Percentiles rank a stretch among this genome's conserved stretches.
These are phyloP conservation scores for Termitomyces sp. DNA, from an alignment of 768 basidiomycete species.

Conservation along the genomic window DNA sequence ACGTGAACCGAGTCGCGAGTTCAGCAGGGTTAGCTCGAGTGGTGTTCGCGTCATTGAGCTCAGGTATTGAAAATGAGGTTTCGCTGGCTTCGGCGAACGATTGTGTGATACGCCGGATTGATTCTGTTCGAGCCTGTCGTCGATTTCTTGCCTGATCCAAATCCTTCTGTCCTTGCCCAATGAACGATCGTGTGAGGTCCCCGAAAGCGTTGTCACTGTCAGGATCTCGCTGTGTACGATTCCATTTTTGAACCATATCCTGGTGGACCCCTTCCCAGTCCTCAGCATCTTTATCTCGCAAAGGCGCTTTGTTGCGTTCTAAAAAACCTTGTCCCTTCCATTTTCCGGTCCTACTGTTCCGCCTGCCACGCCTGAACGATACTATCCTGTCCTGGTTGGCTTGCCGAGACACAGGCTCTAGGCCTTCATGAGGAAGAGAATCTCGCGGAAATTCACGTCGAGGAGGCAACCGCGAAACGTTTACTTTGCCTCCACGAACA, in stretches of 20 bases:
- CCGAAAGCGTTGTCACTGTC: background rate
- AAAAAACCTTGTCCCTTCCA: background rate
- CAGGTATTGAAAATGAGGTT: background rate
- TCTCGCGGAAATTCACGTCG: slow-evolving; percentile 12
- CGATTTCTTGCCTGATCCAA: background rate
- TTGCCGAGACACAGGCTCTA: background rate
- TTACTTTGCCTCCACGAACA: background rate
- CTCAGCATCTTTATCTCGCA: background rate
- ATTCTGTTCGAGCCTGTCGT: background rate
- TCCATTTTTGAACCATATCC: too few species aligned
- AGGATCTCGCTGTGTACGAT: background rate
- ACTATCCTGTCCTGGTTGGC: background rate
- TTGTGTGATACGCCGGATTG: background rate
- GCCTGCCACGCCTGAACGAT: slow-evolving; percentile 9
- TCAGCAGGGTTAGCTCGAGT: slow-evolving; percentile 2
- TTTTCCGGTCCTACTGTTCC: slow-evolving; percentile 1
- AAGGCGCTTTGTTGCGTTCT: background rate
- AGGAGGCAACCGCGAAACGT: background rate
- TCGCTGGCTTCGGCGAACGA: background rate
- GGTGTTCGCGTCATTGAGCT: slow-evolving; percentile 9
- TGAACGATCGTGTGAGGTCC: background rate
- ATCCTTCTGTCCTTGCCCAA: background rate
- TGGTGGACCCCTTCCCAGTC: background rate
- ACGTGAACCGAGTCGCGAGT: slow-evolving; percentile 47
- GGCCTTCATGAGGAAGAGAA: slow-evolving; percentile 9